Percentiles rank a stretch among this genome's conserved stretches.
phyloP scores from a whole-genome alignment of 192 early-diverging fungal species.

The Cetraspora pellucida region DNA sequence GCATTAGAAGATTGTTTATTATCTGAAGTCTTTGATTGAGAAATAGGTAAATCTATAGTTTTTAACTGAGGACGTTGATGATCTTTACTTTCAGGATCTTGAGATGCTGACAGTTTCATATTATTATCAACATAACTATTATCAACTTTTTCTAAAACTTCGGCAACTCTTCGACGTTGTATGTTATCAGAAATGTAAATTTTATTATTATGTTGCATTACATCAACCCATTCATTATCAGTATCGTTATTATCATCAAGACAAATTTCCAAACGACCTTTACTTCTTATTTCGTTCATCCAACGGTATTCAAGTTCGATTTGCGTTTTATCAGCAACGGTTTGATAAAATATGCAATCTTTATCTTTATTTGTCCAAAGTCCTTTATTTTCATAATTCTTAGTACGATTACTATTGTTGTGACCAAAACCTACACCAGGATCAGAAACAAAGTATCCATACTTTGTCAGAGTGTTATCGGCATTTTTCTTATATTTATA shows the following conservation, averaged over 20 bases:
- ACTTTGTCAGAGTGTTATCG: slow-evolving; percentile 22
- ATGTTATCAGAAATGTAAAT: slow-evolving; percentile 1
- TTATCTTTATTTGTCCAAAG: slow-evolving; percentile 3
- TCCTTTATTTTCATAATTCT: background rate
- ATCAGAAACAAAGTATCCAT: background rate
- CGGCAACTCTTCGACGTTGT: slow-evolving; percentile 21
- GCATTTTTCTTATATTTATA: slow-evolving; percentile 29
- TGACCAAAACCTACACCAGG: background rate
- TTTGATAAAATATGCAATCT: slow-evolving; percentile 33
- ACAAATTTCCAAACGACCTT: background rate
- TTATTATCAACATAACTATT: background rate
- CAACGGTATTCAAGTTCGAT: slow-evolving; percentile 20
- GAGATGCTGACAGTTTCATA: too few relatives aligned
- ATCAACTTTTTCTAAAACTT: slow-evolving; percentile 10
- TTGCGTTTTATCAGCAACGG: slow-evolving; percentile 27
- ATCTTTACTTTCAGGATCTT: too few relatives aligned
- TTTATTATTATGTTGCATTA: slow-evolving; percentile 33
- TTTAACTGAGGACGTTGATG: too few relatives aligned
- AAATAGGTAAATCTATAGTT: background rate
- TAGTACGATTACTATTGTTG: background rate
- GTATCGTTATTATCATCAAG: background rate
- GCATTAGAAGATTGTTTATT: background rate
- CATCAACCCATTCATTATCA: slow-evolving; percentile 5
- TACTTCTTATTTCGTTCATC: slow-evolving; percentile 1
- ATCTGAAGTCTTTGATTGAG: background rate